These are phyloP conservation scores for Penicillium nucicola DNA, from an alignment of 495 filamentous ascomycete genomes.

Conservation along the genomic window DNA sequence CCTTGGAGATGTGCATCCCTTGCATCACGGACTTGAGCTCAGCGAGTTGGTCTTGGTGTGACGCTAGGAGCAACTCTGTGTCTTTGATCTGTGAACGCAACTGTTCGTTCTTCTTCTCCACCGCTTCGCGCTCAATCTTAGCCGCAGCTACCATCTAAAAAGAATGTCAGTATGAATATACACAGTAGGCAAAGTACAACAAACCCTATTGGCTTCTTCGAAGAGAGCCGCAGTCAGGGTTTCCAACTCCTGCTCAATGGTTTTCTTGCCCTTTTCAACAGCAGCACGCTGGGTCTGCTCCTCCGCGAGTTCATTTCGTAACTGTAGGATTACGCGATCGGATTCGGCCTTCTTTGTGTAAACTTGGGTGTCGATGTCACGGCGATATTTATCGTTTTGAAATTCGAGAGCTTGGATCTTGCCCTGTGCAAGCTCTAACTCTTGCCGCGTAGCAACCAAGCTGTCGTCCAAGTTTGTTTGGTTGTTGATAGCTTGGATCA, in stretches of 20 bases:
- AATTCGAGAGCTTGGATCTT: conserved; percentile 66
- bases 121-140: conserved; percentile 67
- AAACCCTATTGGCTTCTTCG: conserved; percentile 86
- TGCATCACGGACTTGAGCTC: conserved; percentile 92
- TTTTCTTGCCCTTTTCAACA: conserved; percentile 69
- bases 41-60: conserved; percentile 88
- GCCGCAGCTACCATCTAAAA: conserved; percentile 82
- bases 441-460: conserved; percentile 75
- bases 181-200: conserved; percentile 3
- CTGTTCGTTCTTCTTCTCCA: conserved; percentile 77
- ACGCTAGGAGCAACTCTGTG: conserved; percentile 79
- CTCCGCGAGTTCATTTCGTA: conserved; percentile 62
- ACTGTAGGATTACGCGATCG: conserved; percentile 65
- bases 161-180: conserved; percentile 24
- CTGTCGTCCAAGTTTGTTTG: conserved; percentile 91
- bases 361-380: conserved; percentile 67
- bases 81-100: conserved; percentile 75
- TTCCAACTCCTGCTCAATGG: conserved; percentile 81
- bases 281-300: conserved; percentile 56
- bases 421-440: conserved; percentile 71
- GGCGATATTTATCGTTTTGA: conserved; percentile 64
- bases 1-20: conserved; percentile 70
- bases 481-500: conserved; percentile 95
- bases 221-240: conserved; percentile 85
- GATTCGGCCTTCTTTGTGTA: conserved; percentile 67